Conservation (phyloP, 805 yeast species). For the Candida peoriensis region DNA sequence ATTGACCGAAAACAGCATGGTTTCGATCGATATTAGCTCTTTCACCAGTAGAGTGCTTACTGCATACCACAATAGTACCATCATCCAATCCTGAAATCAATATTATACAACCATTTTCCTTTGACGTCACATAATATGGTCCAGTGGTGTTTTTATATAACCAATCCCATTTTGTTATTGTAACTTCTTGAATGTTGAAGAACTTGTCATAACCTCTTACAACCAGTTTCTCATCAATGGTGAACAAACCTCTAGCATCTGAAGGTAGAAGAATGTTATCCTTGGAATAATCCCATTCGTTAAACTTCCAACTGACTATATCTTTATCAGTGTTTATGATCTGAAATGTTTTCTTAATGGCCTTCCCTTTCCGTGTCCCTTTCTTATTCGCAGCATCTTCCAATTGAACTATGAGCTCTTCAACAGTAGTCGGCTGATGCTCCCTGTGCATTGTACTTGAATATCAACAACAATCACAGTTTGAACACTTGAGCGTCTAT, state of each 20-base stretch:
- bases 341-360: slow-evolving; percentile 25
- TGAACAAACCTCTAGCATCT: slow-evolving; percentile 82
- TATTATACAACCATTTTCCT: slow-evolving; percentile 92
- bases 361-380: slow-evolving; percentile 29
- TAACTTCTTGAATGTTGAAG: slow-evolving; percentile 71
- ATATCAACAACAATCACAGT: too few relatives aligned
- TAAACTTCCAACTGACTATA: slow-evolving; percentile 70
- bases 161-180: slow-evolving; percentile 43
- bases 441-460: slow-evolving; percentile 11
- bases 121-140: slow-evolving; percentile 75
- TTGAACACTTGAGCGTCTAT: too few relatives aligned
- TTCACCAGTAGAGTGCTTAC: slow-evolving; percentile 84
- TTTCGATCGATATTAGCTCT: slow-evolving; percentile 48
- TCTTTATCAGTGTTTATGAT: slow-evolving; percentile 21
- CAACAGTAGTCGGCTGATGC: slow-evolving; percentile 6
- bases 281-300: slow-evolving; percentile 82
- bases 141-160: slow-evolving; percentile 52
- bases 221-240: slow-evolving; percentile 42
- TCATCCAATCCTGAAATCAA: slow-evolving; percentile 72
- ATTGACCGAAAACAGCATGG: slow-evolving; percentile 74
- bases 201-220: slow-evolving; percentile 93
- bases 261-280: slow-evolving; percentile 54
- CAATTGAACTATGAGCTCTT: slow-evolving; percentile 10
- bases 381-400: slow-evolving; percentile 10
- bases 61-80: slow-evolving; percentile 80